Evolutionary conservation across 192 early-diverging fungal species (phyloP).

Genomic region (Backusella psychrophila): DNA sequence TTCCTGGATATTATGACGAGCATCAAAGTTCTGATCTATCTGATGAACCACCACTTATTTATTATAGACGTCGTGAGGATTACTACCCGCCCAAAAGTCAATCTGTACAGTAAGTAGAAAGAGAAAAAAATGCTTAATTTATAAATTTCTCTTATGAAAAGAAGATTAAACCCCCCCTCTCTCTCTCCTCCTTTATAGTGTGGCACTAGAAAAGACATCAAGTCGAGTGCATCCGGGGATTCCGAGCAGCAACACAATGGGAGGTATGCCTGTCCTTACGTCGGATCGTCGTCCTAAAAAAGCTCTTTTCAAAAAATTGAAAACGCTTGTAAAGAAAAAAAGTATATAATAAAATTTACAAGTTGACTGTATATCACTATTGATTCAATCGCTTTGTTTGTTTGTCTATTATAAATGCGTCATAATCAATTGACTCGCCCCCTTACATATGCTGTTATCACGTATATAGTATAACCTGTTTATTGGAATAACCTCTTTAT

Average conservation of each 20-base stretch:
- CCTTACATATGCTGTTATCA: not conserved
- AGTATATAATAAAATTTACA: not conserved
- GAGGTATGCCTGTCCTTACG: not conserved
- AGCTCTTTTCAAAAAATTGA: not conserved
- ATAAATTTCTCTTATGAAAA: not conserved
- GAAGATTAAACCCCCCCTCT: not conserved
- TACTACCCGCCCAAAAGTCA: not conserved
- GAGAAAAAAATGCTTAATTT: not conserved
- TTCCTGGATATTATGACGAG: not conserved
- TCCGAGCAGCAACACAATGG: not conserved
- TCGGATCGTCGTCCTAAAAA: not conserved
- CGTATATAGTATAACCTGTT: too few relatives aligned
- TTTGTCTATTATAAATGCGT: not conserved
- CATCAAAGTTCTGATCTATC: not conserved
- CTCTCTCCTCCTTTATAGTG: not conserved
- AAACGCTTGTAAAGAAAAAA: slow-evolving; percentile 1
- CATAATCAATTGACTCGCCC: not conserved
- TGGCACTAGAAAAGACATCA: not conserved
- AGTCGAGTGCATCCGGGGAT: not conserved
- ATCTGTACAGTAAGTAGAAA: not conserved
- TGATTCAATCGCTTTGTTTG: not conserved
- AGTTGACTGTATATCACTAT: not conserved
- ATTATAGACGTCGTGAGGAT: not conserved
- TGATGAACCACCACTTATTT: not conserved
- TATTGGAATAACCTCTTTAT: too few relatives aligned